Evolutionary conservation across 805 yeast species (phyloP), one percentile per base, ranked within the genome.

Genomic region (Starmera quercuum): DNA sequence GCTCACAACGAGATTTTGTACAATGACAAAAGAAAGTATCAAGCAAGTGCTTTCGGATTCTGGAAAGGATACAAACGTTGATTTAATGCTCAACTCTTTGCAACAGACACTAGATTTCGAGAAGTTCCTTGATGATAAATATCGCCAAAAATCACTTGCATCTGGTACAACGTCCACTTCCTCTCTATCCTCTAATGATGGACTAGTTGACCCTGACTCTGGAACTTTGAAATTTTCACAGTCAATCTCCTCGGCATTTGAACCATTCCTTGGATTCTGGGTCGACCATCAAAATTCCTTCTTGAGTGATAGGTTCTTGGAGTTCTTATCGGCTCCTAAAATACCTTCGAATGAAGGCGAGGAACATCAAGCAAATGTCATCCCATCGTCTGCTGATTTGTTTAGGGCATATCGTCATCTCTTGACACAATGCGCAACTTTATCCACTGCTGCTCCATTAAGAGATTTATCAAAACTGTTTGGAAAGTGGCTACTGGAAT

Each of bases 81-180:
- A 81, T 35, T 55, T 77, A 7, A 64, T 90, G 28, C 63, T 90
- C 43, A 72, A 67, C 12, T 73, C 94, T 1, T 61, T 92, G 30
- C 76, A 83, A 29, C 79, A 75, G 29, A 80, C 97, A 0, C 58
- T 86, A 14, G 95, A 87, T 29, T 92, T 92, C 58, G 98, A 92
- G 49, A 71, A 68, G 39, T 78, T 64, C 42, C 63, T 88, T 27
- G 78, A 78, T 42, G 71, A 72, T n/a, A 68, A 70, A 34, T 83
- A 83, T 54, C 62, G 72, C 12, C 6, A 18, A 13, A 27, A 17
- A 18, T n/a, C 11, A 7, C n/a, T 25, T 25, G 27, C 30, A 5
- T 16, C 30, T 16, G 20, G 21, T 17, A 7, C 12, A 27, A 19
- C 3, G 4, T 27, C 20, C 7, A 5, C 14, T 2, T n/a, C 13